Base-by-base conservation (phyloP, 192 early-diverging fungal species). In the Gamsiella multidivaricata region DNA sequence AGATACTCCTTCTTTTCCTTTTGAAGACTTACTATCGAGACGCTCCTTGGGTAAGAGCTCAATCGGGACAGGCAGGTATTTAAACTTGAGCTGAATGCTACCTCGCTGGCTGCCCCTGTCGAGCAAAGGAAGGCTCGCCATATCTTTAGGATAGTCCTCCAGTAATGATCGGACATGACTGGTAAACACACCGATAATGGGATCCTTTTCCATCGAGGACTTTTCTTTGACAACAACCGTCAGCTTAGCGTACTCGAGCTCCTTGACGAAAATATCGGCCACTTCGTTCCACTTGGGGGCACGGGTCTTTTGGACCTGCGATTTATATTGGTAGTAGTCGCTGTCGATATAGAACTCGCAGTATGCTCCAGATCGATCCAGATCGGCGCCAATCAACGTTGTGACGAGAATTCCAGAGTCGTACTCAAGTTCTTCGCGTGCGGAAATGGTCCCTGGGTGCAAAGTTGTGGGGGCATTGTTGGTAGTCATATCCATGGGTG, bases 231-330 rank as follows among this genome's bases (percentile, higher is more conserved):
- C 37, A 51, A 78, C 33, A 26, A 88, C 69, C 0, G 61, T 46
- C 23, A 88, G 23, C 33, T 70, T 83, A 17, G 87, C 81, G n/a
- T 82, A 88, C 58, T 88, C 85, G 52, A 88, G 69, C 50, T 88
- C 85, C 59, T 86, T 86, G 31, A 88, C 82, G 65, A 86, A 86
- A 3, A 79, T 84, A 34, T 83, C 80, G 12, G 61, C 78, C 33
- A 80, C 69, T 50, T 86, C 84, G 47, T 83, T 71, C 54, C 73
- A 76, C 34, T 54, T 60, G 23, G 73, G 73, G 53, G 32, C 62
- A 25, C 73, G 73, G 2, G 73, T 32, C 31, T 57, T 76, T 26
- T 76, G 73, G 25, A 67, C 41, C 49, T 76, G 64, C 0, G 73
- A 68, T 52, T 62, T 67, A 59, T 56, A 62, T 54, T 76, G 73